These are phyloP conservation scores for Powellomyces hirtus DNA, from an alignment of 192 early-diverging fungal genomes.

Conservation along the genomic window DNA sequence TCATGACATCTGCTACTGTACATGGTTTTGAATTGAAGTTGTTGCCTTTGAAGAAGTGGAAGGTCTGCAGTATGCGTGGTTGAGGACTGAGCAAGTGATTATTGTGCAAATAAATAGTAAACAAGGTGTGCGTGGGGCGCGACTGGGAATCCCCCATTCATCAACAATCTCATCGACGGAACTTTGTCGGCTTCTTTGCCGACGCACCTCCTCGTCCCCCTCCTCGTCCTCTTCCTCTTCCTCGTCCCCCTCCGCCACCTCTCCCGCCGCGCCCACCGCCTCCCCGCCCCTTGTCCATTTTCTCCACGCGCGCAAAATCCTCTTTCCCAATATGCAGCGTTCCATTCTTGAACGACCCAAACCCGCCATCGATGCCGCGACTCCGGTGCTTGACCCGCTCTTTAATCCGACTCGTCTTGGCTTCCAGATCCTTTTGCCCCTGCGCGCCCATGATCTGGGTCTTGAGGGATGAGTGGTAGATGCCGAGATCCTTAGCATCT, in stretches of 20 bases:
- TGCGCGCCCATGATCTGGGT: slow-evolving; percentile 34
- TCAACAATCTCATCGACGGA: no score
- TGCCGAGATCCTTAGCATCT: slow-evolving; percentile 46
- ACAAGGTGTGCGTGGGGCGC: no score
- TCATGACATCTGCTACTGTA: no score
- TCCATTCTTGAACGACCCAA: slow-evolving; percentile 37
- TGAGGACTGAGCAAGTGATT: no score
- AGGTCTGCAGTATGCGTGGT: no score
- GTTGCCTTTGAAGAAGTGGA: no score
- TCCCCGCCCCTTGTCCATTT: neutral
- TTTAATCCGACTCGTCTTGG: slow-evolving; percentile 19
- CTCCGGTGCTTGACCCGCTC: slow-evolving; percentile 20
- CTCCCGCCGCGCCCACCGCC: slow-evolving; percentile 3
- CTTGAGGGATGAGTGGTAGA: slow-evolving; percentile 37
- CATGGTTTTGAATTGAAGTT: no score
- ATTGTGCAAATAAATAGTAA: no score
- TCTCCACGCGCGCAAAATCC: slow-evolving; percentile 31
- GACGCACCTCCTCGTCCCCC: slow-evolving; percentile 3
- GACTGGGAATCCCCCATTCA: no score
- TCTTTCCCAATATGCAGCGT: slow-evolving; percentile 30
- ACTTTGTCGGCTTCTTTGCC: neutral
- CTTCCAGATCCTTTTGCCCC: slow-evolving; percentile 2
- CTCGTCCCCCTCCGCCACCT: slow-evolving; percentile 4
- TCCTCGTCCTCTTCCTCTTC: neutral
- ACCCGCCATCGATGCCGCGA: slow-evolving; percentile 25